phyloP scores from a whole-genome alignment of 805 yeast genomes.

The Scheffersomyces stipitis region DNA sequence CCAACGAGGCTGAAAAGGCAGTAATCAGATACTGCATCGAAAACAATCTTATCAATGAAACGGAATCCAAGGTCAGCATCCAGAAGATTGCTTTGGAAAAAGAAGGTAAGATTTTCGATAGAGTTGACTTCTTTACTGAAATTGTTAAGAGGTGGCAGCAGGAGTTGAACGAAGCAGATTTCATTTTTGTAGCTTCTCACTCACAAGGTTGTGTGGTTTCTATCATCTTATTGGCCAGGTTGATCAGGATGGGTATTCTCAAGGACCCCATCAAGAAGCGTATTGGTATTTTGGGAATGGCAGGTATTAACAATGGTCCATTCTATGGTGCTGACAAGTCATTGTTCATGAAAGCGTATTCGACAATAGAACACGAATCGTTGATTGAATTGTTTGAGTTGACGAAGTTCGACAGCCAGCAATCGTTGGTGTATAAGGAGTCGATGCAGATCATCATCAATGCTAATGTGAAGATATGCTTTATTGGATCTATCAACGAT shows the following conservation, averaged over 20 bases:
- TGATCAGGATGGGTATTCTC: conserved; percentile 57
- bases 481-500: conserved; percentile 89
- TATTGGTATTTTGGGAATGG: conserved; percentile 86
- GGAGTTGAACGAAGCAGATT: conserved; percentile 68
- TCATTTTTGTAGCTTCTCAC: conserved; percentile 88
- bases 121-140: conserved; percentile 79
- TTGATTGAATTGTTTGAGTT: conserved; percentile 84
- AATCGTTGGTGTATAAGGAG: conserved; percentile 68
- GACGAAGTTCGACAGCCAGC: conserved; percentile 71
- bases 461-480: conserved; percentile 73
- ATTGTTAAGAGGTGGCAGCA: conserved; percentile 67
- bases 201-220: conserved; percentile 97
- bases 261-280: conserved; percentile 42
- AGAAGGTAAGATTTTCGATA: conserved; percentile 85
- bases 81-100: conserved; percentile 92
- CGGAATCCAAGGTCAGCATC: conserved; percentile 45
- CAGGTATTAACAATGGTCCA: conserved; percentile 94
- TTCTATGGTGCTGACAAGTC: conserved; percentile 87
- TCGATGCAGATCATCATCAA: conserved; percentile 63
- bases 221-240: conserved; percentile 68
- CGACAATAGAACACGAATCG: conserved; percentile 87
- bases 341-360: conserved; percentile 80
- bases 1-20: conserved; percentile 83
- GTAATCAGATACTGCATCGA: conserved; percentile 60
- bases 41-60: conserved; percentile 33